These are phyloP conservation scores for Alternaria arborescens DNA, from an alignment of 2,329 filamentous ascomycete species.

Conservation along the genomic window DNA sequence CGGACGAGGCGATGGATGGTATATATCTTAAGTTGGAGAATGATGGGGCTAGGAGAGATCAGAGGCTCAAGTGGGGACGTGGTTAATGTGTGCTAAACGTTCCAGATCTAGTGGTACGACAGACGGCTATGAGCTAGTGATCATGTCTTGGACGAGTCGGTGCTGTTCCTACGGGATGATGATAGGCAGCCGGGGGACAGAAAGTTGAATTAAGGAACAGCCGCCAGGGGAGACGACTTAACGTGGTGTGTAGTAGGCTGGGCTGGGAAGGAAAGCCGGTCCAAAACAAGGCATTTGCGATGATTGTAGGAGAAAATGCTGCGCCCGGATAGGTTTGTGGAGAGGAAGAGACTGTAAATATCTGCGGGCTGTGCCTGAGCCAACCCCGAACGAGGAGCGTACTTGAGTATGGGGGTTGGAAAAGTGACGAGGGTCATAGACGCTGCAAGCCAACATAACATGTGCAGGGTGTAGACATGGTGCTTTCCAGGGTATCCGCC, in stretches of 20 bases:
- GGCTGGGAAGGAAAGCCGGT: conserved; percentile 40
- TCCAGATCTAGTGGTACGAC: conserved; percentile 45
- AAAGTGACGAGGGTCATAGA: conserved; percentile 34
- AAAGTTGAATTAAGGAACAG: conserved; percentile 42
- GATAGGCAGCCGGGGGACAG: conserved; percentile 41
- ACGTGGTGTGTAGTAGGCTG: conserved; percentile 36
- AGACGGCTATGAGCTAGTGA: conserved; percentile 43
- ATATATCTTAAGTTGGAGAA: conserved; percentile 42
- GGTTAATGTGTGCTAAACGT: conserved; percentile 36
- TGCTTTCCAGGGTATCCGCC: conserved; percentile 28
- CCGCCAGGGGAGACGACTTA: conserved; percentile 36
- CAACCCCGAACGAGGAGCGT: conserved; percentile 35
- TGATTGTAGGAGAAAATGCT: conserved; percentile 41
- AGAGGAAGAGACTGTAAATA: conserved; percentile 47
- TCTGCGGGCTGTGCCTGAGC: conserved; percentile 51
- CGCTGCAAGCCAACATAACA: conserved; percentile 43
- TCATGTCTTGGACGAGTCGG: conserved; percentile 42
- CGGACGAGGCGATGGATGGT: conserved; percentile 36
- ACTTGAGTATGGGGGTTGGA: conserved; percentile 26
- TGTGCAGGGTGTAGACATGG: conserved; percentile 36
- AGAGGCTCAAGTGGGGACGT: conserved; percentile 44
- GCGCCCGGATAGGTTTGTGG: conserved; percentile 41
- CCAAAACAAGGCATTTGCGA: conserved; percentile 47
- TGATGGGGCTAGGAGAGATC: conserved; percentile 40
- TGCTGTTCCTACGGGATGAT: conserved; percentile 36